A percentile compares a stretch with the other conserved stretches of the same genome.
Conservation (phyloP, 345 rosid genomes). For the Noccaea bulbosa region DNA sequence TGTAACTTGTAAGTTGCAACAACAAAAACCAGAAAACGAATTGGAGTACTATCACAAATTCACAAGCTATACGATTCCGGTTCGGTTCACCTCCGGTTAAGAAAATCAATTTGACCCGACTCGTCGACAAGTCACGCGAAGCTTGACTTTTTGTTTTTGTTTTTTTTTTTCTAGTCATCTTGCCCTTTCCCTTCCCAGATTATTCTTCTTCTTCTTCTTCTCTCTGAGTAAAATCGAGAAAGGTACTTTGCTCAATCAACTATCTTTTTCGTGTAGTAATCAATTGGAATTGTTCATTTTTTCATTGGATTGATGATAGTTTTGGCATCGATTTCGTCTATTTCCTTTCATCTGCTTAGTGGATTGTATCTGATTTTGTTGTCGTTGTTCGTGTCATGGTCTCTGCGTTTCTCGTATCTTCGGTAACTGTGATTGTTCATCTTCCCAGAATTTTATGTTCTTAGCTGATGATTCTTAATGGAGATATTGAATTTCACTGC, state of each 20-base stretch:
- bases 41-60: too few species aligned
- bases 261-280: background rate
- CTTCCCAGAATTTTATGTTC: background rate
- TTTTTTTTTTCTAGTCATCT: too few species aligned
- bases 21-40: too few species aligned
- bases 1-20: too few species aligned
- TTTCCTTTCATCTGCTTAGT: background rate
- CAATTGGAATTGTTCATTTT: background rate
- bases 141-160: background rate
- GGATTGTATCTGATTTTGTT: background rate
- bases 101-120: background rate
- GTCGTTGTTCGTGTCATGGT: background rate
- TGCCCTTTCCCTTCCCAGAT: constrained; percentile 5
- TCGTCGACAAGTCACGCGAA: background rate
- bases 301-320: background rate
- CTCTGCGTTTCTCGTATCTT: background rate
- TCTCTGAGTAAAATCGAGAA: constrained; percentile 16
- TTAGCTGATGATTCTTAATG: background rate
- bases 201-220: background rate
- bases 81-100: constrained; percentile 15
- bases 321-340: background rate
- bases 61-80: background rate
- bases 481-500: background rate
- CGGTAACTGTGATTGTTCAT: background rate
- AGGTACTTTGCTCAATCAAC: background rate